These are phyloP conservation scores for Uromyces viciae-fabae DNA, from an alignment of 1,284 basidiomycete genomes.

Conservation along the genomic window DNA sequence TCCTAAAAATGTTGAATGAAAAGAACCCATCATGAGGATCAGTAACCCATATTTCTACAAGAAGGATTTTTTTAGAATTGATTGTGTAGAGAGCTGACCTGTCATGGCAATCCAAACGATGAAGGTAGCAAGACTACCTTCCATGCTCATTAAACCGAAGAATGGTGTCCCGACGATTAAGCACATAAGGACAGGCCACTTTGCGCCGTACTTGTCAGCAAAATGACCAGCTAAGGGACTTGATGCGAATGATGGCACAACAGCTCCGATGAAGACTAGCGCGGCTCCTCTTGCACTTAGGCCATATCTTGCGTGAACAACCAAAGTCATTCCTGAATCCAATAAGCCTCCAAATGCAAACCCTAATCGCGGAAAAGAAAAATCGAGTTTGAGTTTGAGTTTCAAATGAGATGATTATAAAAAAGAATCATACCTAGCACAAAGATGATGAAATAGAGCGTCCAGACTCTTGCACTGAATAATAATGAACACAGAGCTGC, in stretches of 20 bases:
- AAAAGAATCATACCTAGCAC: conserved; percentile 30
- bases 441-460: conserved; percentile 13
- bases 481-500: conserved; percentile 17
- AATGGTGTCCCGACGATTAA: conserved; percentile 11
- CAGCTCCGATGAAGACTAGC: conserved; percentile 17
- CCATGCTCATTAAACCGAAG: conserved; percentile 23
- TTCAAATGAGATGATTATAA: too few species aligned
- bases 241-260: conserved; percentile 25
- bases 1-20: background rate
- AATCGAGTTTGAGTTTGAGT: background rate
- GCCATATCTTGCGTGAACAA: background rate
- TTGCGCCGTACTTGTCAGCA: conserved; percentile 13
- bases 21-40: too few species aligned
- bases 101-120: conserved; percentile 20
- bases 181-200: conserved; percentile 14
- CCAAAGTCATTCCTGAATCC: conserved; percentile 21
- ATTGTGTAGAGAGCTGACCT: background rate
- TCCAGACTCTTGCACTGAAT: conserved; percentile 3
- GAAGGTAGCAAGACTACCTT: conserved; percentile 23
- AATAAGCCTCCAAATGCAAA: conserved; percentile 28
- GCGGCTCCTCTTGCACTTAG: conserved; percentile 21
- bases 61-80: too few species aligned
- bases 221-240: conserved; percentile 27
- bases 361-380: background rate
- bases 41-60: too few species aligned